Base-by-base conservation (phyloP, 2,329 filamentous ascomycete genomes). In the Fusarium paranaense region DNA sequence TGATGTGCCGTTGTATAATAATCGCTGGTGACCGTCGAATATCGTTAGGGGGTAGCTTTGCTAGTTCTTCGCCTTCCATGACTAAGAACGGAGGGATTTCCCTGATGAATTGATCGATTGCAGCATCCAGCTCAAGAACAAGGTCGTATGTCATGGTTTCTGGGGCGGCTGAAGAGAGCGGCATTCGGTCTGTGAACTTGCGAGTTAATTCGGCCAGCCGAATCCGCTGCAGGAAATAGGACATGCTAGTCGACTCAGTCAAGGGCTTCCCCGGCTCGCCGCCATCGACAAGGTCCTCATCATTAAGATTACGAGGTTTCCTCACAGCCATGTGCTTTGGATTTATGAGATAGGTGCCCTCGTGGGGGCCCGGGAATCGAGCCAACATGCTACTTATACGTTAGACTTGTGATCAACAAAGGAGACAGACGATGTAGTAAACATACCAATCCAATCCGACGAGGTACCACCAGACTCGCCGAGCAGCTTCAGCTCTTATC, bases 401-500 rank as follows among this genome's bases (percentile, higher is more conserved):
- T 78, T 16, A 78, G 70, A 27, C 8, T 62, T 27, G 32, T 5
- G 6, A 20, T 32, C 16, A 18, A 54, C 33, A 6, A 32, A 16
- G 10, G 9, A 16, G 4, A 14, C 2, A n/a, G 18, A n/a, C 13
- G n/a, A 9, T 9, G 52, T 7, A 14, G 20, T 16, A 6, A 9
- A 54, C 78, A 72, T 67, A 83, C 85, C 83, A 85, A 68, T 86
- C 84, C 6, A 81, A 83, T 1, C 81, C 77, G 11, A 80, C 80
- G 7, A 86, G 76, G 69, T 85, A 84, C 85, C 85, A 86, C 85
- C 85, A 86, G 5, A 85, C 71, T 54, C 85, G 79, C 20, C 85
- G 78, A 45, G 82, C 84, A 40, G 83, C 79, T 63, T 86, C 85
- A 6, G 72, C 76, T 37, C 78, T 77, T 1, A 81, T 16, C 22